phyloP scores from a whole-genome alignment of 495 filamentous ascomycete species.

The Lasiosphaeria ovina region DNA sequence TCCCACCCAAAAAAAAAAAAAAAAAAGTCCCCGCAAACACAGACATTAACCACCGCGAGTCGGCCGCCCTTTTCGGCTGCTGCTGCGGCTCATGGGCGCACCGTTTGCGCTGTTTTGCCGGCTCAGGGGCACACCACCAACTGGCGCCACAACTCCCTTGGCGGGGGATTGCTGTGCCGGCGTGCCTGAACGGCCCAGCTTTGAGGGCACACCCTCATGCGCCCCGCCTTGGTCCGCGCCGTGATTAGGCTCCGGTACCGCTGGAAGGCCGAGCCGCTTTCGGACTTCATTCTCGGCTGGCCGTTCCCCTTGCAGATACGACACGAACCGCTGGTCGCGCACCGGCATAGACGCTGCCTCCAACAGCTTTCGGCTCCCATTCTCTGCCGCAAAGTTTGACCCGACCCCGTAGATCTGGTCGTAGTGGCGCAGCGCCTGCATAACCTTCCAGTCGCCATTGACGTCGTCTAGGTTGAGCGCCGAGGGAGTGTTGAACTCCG shows the following conservation, averaged over 20 bases:
- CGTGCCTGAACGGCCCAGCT: slow-evolving; percentile 28
- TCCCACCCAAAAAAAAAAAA: neutral
- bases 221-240: slow-evolving; percentile 5
- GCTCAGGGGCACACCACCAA: slow-evolving; percentile 47
- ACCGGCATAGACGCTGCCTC: slow-evolving; percentile 42
- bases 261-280: slow-evolving; percentile 40
- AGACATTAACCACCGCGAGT: slow-evolving; percentile 24
- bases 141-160: slow-evolving; percentile 19
- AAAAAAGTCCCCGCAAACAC: neutral
- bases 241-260: slow-evolving; percentile 27
- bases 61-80: slow-evolving; percentile 34
- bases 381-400: slow-evolving; percentile 41
- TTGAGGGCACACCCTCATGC: slow-evolving; percentile 26
- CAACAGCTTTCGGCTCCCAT: slow-evolving; percentile 45
- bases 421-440: slow-evolving; percentile 49
- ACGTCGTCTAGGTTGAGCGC: slow-evolving; percentile 57
- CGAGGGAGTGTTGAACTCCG: slow-evolving; percentile 46
- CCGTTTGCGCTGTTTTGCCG: slow-evolving; percentile 49
- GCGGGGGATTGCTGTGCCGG: slow-evolving; percentile 26
- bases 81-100: slow-evolving; percentile 50
- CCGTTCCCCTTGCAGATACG: slow-evolving; percentile 41
- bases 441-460: slow-evolving; percentile 57
- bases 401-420: slow-evolving; percentile 42
- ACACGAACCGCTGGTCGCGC: slow-evolving; percentile 34
- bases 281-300: slow-evolving; percentile 44